Conservation (phyloP, 371 early-diverging fungal species). For the Apophysomyces variabilis region DNA sequence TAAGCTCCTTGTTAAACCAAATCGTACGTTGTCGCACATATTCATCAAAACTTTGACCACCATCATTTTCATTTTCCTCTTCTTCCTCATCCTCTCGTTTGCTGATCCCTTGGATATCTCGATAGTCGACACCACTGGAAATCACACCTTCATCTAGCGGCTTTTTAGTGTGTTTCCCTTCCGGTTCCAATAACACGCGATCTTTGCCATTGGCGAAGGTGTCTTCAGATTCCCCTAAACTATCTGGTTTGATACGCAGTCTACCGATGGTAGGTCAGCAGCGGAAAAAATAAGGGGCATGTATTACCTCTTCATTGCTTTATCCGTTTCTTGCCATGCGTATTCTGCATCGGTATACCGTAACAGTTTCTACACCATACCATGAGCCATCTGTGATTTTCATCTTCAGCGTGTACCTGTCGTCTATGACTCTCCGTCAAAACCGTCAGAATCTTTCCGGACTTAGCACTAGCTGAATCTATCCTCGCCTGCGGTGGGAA, state of each 20-base stretch:
- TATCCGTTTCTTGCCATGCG: conserved; percentile 43
- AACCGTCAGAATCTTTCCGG: conserved; percentile 27
- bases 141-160: conserved; percentile 19
- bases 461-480: conserved; percentile 28
- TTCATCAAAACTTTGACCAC: conserved; percentile 48
- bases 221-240: neutral
- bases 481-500: conserved; percentile 30
- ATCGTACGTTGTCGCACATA: conserved; percentile 39
- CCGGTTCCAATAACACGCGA: conserved; percentile 18
- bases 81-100: conserved; percentile 14
- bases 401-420: conserved; percentile 20
- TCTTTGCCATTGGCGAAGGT: conserved; percentile 21
- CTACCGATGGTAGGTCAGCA: conserved; percentile 2
- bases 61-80: conserved; percentile 28
- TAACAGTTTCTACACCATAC: conserved; percentile 13
- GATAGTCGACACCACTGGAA: conserved; percentile 44
- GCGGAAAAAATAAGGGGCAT: neutral
- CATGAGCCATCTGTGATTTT: neutral
- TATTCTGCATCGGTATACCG: conserved; percentile 40
- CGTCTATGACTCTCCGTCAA: conserved; percentile 13
- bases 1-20: conserved; percentile 39
- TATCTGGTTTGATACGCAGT: conserved; percentile 28
- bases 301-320: conserved; percentile 28
- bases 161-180: conserved; percentile 9
- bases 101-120: conserved; percentile 39